Evolutionary conservation across 768 basidiomycete species (phyloP), one percentile per base, ranked within the genome.

Genomic region (Calvatia gigantea): DNA sequence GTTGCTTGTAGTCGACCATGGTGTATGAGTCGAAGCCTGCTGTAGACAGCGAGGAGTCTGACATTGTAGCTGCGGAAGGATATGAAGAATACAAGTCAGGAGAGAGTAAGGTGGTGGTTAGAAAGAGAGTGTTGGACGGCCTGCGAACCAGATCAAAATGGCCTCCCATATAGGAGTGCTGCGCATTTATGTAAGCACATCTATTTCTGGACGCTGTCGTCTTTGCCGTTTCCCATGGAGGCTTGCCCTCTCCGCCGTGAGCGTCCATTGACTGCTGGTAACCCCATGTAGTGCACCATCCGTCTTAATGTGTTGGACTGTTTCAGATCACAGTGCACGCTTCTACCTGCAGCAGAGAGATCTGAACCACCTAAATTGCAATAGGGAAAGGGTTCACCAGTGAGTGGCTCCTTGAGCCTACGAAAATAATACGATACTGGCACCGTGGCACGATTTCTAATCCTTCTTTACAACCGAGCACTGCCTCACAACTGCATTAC

Each of bases 1-100:
- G 68, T 58, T 67, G 63, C 60, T 73, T 71, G 62, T 72, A 69
- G 62, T 74, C 72, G 51, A 67, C 63, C 61, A 64, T 66, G 9
- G 56, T 38, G 68, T 65, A 71, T 43, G 69, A 56, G 57, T 72
- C 69, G 57, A 67, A 69, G 59, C 63, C 60, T 64, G 68, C 65
- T 48, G 63, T 55, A 58, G 65, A 65, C 53, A 51, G 60, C 58
- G 62, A 56, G 59, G 65, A 68, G 62, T 72, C 70, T 51, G 69
- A 70, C 70, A 73, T 73, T 60, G 67, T 65, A 38, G 67, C 67
- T 70, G 70, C 66, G 66, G 62, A 60, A 44, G 47, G 51, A 56
- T 48, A 61, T 51, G 56, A 54, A 49, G 43, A 31, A 56, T 54
- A 55, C 60, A 60, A 62, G 63, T 59, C 56, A 63, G 66, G 57